These are phyloP conservation scores for Cladorrhinum sp. DNA, from an alignment of 2,329 filamentous ascomycete genomes.

Conservation along the genomic window DNA sequence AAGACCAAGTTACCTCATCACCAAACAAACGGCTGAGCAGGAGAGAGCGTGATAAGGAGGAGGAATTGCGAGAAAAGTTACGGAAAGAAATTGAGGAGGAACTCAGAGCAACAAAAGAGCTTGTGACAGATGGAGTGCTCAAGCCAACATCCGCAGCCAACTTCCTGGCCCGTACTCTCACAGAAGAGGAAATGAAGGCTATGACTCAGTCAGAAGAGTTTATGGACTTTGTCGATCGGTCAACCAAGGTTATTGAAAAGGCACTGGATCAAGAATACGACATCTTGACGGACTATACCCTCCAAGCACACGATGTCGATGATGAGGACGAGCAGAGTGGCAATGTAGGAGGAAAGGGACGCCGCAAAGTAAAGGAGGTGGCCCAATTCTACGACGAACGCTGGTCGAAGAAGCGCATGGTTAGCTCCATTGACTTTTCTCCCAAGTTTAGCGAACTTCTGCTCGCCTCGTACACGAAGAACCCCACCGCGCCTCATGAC, in stretches of 20 bases:
- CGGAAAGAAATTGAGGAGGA: slow-evolving; percentile 92
- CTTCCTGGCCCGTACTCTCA: slow-evolving; percentile 78
- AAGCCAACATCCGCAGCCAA: slow-evolving; percentile 45
- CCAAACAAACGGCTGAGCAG: slow-evolving; percentile 74
- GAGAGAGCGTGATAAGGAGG: slow-evolving; percentile 77
- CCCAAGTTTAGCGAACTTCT: slow-evolving; percentile 92
- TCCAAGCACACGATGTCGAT: slow-evolving; percentile 70
- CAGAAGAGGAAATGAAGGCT: slow-evolving; percentile 80
- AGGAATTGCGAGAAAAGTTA: slow-evolving; percentile 82
- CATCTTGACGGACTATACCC: slow-evolving; percentile 88
- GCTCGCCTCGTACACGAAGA: slow-evolving; percentile 94
- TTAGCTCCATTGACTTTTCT: slow-evolving; percentile 93
- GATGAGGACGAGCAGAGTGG: slow-evolving; percentile 79
- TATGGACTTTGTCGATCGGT: slow-evolving; percentile 89
- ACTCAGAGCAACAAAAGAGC: slow-evolving; percentile 67
- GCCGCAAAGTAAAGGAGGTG: slow-evolving; percentile 77
- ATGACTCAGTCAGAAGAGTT: slow-evolving; percentile 93
- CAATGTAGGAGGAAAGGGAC: slow-evolving; percentile 67
- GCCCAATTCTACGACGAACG: slow-evolving; percentile 92
- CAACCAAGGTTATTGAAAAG: slow-evolving; percentile 94
- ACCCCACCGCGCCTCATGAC: slow-evolving; percentile 89
- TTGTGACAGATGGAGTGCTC: slow-evolving; percentile 50
- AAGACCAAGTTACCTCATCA: slow-evolving; percentile 52
- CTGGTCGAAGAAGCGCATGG: slow-evolving; percentile 97
- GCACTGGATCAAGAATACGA: slow-evolving; percentile 96